A percentile compares a stretch with the other conserved stretches of the same genome.
These are phyloP conservation scores for Linaria vulgaris DNA, from an alignment of 257 asterid genomes.

Conservation along the genomic window DNA sequence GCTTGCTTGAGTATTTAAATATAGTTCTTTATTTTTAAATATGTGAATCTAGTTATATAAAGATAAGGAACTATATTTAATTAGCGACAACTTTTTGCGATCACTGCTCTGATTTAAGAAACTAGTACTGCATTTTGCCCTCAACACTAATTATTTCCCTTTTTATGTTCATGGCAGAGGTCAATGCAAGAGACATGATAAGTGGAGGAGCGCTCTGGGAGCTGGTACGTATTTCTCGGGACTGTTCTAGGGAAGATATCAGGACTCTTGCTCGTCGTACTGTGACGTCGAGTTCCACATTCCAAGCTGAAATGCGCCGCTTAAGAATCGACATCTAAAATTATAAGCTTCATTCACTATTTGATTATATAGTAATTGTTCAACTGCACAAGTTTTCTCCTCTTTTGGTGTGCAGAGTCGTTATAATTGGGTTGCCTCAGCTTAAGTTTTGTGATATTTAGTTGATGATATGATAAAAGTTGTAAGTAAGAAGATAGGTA, in stretches of 20 bases:
- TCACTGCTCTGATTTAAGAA: too few species aligned
- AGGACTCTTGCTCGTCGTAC: constrained; percentile 91
- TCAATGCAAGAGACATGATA: constrained; percentile 85
- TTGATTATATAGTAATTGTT: too few species aligned
- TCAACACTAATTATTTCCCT: neutral
- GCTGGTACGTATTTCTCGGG: constrained; percentile 95
- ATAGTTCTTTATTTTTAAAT: too few species aligned
- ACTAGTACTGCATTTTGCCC: too few species aligned
- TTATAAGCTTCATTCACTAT: constrained; percentile 9
- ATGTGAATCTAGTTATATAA: too few species aligned
- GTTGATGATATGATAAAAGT: constrained; percentile 27
- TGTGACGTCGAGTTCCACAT: constrained; percentile 78
- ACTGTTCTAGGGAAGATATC: constrained; percentile 95
- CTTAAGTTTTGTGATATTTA: constrained; percentile 34
- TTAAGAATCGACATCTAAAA: constrained; percentile 80
- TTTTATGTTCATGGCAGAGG: constrained; percentile 48
- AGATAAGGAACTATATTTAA: too few species aligned
- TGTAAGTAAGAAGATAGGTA: constrained; percentile 36
- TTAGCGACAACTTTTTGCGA: too few species aligned
- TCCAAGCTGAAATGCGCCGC: constrained; percentile 78
- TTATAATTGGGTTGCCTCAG: constrained; percentile 29
- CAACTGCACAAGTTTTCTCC: constrained; percentile 4
- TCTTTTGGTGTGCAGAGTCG: constrained; percentile 20
- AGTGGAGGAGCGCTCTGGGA: constrained; percentile 99
- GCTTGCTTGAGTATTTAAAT: too few species aligned